Conservation (phyloP, 768 basidiomycete genomes). For the Tylopilus sp. region DNA sequence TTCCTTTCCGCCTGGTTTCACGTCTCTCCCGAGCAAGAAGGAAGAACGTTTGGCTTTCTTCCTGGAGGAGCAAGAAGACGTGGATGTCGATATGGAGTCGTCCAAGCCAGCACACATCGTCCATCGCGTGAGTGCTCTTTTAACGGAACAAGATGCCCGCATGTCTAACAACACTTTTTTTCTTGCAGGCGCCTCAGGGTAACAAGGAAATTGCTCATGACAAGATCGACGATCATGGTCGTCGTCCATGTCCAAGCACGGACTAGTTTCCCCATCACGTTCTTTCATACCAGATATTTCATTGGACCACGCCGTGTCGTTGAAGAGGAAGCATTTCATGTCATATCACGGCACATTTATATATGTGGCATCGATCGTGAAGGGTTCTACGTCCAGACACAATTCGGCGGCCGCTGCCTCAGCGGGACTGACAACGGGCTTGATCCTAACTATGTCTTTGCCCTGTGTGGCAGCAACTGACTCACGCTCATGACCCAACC, state of each 20-base stretch:
- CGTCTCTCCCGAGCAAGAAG: slow-evolving; percentile 2
- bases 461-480: too few relatives aligned
- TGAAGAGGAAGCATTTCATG: not conserved
- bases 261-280: not conserved
- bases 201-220: not conserved
- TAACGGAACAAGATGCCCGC: not conserved
- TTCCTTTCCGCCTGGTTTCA: not conserved
- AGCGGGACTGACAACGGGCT: too few relatives aligned
- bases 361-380: too few relatives aligned
- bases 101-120: not conserved
- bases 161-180: not conserved
- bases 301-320: not conserved
- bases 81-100: not conserved
- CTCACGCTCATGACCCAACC: too few relatives aligned
- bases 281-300: not conserved
- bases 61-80: not conserved
- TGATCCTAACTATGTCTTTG: too few relatives aligned
- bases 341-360: not conserved
- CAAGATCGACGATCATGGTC: not conserved
- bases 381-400: too few relatives aligned
- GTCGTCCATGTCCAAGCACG: not conserved
- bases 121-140: not conserved
- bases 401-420: too few relatives aligned
- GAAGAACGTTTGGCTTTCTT: slow-evolving; percentile 8
- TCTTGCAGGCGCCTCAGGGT: not conserved